Evolutionary conservation across 352 stramenopile species (phyloP), one percentile per base, ranked within the genome.

Genomic region (Pythium myriotylum): DNA sequence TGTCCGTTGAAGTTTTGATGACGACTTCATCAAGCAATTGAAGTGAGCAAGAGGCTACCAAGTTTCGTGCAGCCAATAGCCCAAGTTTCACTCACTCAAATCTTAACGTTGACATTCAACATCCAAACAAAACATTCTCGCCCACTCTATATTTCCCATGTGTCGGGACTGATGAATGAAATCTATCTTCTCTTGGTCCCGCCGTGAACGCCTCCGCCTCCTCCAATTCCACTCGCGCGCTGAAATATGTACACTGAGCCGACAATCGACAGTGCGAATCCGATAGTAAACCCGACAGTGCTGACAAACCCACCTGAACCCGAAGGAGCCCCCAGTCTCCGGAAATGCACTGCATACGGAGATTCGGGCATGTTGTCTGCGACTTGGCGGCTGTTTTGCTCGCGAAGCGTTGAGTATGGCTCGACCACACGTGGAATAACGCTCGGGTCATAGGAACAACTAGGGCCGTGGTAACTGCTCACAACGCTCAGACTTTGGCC

Each of bases 391-490:
- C 35, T 39, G 2, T 33, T 29, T 58, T 51, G 71, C 47, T 61
- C 62, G 37, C 67, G 71, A 52, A 59, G 63, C 45, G 42, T 81
- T 5, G 27, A n/a, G 24, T 67, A 59, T 17, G 39, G 26, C 19
- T 41, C 52, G 16, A 13, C 53, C 6, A 65, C 58, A 4, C 65
- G 20, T 0, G 72, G 75, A 26, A 92, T 77, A 32, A 89, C 64
- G 26, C 59, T 65, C 13, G 69, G 63, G 47, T 94, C 82, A 49
- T 80, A 92, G 0, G 55, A 56, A 59, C 86, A 94, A 40, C 91
- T 69, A 0, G 54, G 16, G 6, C 81, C 86, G 57, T 88, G 73
- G 74, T 91, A 93, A 60, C 88, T 94, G 74, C 86, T 94, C 54
- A 88, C 65, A 7, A 88, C 43, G 10, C 65, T 72, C 17, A 76